A percentile compares a stretch with the other conserved stretches of the same genome.
Conservation (phyloP, 2,329 filamentous ascomycete genomes). For the Claviceps quebecensis region DNA sequence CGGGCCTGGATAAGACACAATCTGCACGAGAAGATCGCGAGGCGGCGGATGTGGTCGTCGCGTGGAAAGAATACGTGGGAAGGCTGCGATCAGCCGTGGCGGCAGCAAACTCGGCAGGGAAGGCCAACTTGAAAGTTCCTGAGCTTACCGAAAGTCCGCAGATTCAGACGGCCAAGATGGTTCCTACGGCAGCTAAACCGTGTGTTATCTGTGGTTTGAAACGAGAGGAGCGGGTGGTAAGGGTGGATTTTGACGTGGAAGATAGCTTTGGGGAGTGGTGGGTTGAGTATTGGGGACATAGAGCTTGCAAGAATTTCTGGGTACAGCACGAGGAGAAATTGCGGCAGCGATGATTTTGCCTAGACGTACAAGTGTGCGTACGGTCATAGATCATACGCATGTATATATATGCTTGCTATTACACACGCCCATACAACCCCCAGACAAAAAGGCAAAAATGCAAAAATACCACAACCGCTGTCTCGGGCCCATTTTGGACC, state of each 20-base stretch:
- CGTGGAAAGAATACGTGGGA: conserved; percentile 66
- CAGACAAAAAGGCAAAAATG: too few species aligned
- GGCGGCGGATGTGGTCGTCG: conserved; percentile 58
- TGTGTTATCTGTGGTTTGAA: conserved; percentile 83
- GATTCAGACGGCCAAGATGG: conserved; percentile 57
- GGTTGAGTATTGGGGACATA: conserved; percentile 77
- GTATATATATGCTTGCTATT: too few species aligned
- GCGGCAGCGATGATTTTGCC: conserved; percentile 42
- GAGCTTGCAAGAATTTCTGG: conserved; percentile 77
- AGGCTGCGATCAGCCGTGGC: conserved; percentile 60
- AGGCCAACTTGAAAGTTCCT: conserved; percentile 43
- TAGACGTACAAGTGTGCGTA: background rate
- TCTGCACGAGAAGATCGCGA: conserved; percentile 74
- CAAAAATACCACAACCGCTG: too few species aligned
- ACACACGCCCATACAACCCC: too few species aligned
- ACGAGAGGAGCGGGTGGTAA: conserved; percentile 67
- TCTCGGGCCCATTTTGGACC: too few species aligned
- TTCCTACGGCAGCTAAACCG: conserved; percentile 55
- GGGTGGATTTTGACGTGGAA: conserved; percentile 62
- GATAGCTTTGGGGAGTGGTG: conserved; percentile 97
- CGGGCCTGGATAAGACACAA: conserved; percentile 72
- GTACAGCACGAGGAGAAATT: conserved; percentile 56
- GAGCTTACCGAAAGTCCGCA: conserved; percentile 57
- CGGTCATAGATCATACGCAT: too few species aligned
- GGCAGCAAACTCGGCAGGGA: conserved; percentile 46